A percentile compares a stretch with the other conserved stretches of the same genome.
Evolutionary conservation across 768 basidiomycete genomes (phyloP).

Genomic region (Pleurotus citrinopileatus): DNA sequence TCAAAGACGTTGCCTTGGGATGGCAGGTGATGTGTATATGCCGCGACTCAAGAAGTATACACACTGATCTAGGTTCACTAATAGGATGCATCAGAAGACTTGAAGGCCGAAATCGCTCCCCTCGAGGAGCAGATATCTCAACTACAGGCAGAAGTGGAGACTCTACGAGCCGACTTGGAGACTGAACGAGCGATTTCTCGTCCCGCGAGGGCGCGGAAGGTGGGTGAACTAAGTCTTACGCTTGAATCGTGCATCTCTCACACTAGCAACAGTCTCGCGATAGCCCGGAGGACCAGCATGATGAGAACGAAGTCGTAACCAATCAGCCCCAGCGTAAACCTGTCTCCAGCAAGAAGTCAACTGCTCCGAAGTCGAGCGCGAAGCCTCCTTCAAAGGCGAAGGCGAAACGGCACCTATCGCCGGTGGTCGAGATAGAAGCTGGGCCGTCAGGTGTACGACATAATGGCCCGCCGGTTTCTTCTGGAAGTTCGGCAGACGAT

Average conservation of each 20-base stretch:
- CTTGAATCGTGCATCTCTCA: too few relatives aligned
- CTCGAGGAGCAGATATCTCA: slow-evolving; percentile 31
- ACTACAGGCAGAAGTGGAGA: slow-evolving; percentile 40
- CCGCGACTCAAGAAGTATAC: too few relatives aligned
- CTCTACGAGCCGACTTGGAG: slow-evolving; percentile 43
- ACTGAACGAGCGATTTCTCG: slow-evolving; percentile 31
- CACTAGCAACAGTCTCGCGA: neutral
- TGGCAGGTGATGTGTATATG: slow-evolving; percentile 45
- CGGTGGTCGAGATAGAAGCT: slow-evolving; percentile 18
- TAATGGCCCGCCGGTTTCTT: neutral
- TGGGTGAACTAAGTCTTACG: slow-evolving; percentile 11
- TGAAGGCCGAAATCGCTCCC: slow-evolving; percentile 33
- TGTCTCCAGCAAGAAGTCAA: neutral
- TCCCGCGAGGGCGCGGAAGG: slow-evolving; percentile 23
- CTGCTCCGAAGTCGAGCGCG: slow-evolving; percentile 17
- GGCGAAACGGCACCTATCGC: neutral
- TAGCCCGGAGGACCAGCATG: neutral
- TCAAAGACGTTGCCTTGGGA: slow-evolving; percentile 35
- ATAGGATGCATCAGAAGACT: slow-evolving; percentile 37
- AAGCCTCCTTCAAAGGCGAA: slow-evolving; percentile 7
- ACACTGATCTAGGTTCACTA: slow-evolving; percentile 3
- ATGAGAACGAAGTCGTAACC: slow-evolving; percentile 8
- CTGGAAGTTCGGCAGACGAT: slow-evolving; percentile 17
- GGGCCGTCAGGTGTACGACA: slow-evolving; percentile 15
- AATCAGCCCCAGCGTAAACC: slow-evolving; percentile 2